Evolutionary conservation across 2,329 filamentous ascomycete species (phyloP).

Genomic region (Hypoxylon sp.): DNA sequence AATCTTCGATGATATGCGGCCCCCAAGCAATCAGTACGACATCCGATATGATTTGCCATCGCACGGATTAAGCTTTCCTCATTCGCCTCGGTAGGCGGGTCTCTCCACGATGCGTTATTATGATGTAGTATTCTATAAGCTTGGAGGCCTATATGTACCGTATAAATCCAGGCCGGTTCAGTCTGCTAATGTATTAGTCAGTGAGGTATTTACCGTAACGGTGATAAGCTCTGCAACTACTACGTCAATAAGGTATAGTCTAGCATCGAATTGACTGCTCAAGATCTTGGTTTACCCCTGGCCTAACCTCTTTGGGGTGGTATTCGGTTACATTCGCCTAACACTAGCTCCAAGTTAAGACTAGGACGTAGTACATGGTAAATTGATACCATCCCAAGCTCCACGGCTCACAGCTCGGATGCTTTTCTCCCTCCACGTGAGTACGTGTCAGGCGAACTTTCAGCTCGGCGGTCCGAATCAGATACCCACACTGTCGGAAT

Average conservation of each 20-base stretch:
- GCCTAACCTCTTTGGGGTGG: slow-evolving; percentile 27
- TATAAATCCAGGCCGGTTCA: background rate
- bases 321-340: slow-evolving; percentile 36
- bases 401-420: slow-evolving; percentile 11
- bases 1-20: slow-evolving; percentile 30
- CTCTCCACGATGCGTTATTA: background rate
- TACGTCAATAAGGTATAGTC: slow-evolving; percentile 13
- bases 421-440: slow-evolving; percentile 30
- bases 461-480: slow-evolving; percentile 30
- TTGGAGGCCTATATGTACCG: background rate
- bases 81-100: background rate
- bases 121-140: slow-evolving; percentile 9
- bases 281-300: slow-evolving; percentile 42
- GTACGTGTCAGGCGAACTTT: slow-evolving; percentile 9
- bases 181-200: background rate
- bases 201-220: background rate
- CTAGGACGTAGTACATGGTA: slow-evolving; percentile 13
- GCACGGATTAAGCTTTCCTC: background rate
- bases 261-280: slow-evolving; percentile 9
- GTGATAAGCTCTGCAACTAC: background rate
- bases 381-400: slow-evolving; percentile 36
- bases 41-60: too few relatives aligned
- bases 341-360: slow-evolving; percentile 17
- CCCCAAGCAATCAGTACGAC: slow-evolving; percentile 19
- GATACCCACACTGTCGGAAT: background rate